Base-by-base conservation (phyloP, 2,329 filamentous ascomycete species). In the Pseudocercospora macadamiae region DNA sequence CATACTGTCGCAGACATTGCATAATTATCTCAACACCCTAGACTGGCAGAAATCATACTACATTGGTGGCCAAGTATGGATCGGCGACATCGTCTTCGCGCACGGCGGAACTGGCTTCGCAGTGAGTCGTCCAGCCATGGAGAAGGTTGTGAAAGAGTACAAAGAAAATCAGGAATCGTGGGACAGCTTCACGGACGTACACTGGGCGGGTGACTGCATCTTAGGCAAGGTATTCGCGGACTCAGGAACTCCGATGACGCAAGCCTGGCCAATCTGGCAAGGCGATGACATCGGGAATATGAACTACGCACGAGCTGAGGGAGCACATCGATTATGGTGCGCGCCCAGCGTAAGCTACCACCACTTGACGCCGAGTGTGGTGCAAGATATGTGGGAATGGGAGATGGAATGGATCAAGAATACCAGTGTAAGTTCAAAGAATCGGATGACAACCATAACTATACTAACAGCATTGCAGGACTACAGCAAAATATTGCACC, bases 1-100 rank as follows among this genome's bases (percentile, higher is more conserved):
- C 61, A 71, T 85, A 44, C 73, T 82, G 6, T 82, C 82, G 75
- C 71, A 77, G 34, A 82, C 81, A 14, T 48, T 76, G 12, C 63
- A 79, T 21, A 72, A 75, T 26, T 78, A 77, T 70, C 61, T 76
- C 5, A 61, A 64, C 30, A 64, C 72, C 10, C 67, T 79, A 6
- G 75, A 79, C 54, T 71, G 71, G 30, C 69, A 71, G n/a, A 75
- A 76, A 30, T 70, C 73, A 2, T 72, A 77, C 59, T 79, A 79
- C 57, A 70, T 71, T n/a, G 77, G 77, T 30, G 73, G 72, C 0
- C 74, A 73, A 10, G 66, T 70, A 12, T 70, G 67, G 56, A 71
- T 77, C 61, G 71, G 71, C 36, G 63, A 71, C 7, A 60, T 74
- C 0, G 62, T 70, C 2, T 75, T 77, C 28, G 76, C 73, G 1